Percentiles rank a stretch among this genome's conserved stretches.
These are phyloP conservation scores for Monosporozyma unispora DNA, from an alignment of 805 yeast genomes.

Conservation along the genomic window DNA sequence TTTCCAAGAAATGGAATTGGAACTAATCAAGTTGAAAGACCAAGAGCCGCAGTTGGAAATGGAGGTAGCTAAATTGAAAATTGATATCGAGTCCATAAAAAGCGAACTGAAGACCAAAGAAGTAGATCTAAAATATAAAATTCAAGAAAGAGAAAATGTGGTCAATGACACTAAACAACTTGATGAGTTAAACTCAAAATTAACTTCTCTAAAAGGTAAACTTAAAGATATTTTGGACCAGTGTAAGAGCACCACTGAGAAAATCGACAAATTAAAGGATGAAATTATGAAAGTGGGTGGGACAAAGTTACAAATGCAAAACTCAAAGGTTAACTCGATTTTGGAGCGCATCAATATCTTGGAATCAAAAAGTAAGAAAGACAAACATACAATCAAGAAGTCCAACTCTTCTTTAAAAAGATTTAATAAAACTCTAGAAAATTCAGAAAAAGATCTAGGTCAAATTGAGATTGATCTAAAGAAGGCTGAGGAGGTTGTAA, in stretches of 20 bases:
- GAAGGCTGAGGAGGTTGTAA: constrained; percentile 22
- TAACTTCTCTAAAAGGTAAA: constrained; percentile 33
- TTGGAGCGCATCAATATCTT: constrained; percentile 56
- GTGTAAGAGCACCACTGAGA: constrained; percentile 41
- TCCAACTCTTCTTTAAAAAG: constrained; percentile 56
- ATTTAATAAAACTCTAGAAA: constrained; percentile 38
- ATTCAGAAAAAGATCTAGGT: constrained; percentile 40
- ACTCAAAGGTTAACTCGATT: constrained; percentile 71
- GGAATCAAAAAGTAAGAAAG: constrained; percentile 47
- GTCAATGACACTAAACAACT: constrained; percentile 29
- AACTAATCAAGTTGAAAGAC: constrained; percentile 50
- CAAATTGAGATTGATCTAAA: constrained; percentile 32
- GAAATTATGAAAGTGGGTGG: constrained; percentile 90
- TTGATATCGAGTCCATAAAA: constrained; percentile 57
- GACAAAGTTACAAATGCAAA: constrained; percentile 66
- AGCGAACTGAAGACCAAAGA: constrained; percentile 44
- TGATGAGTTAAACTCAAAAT: constrained; percentile 13
- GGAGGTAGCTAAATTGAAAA: constrained; percentile 44
- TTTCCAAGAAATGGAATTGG: constrained; percentile 49
- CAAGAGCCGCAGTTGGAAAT: constrained; percentile 61
- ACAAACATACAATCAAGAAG: constrained; percentile 48
- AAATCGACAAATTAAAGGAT: constrained; percentile 57
- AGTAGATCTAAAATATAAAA: constrained; percentile 34
- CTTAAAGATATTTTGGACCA: constrained; percentile 40
- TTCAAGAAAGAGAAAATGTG: constrained; percentile 12